phyloP scores from a whole-genome alignment of 75 land plant species.

The Cryptomeria japonica region DNA sequence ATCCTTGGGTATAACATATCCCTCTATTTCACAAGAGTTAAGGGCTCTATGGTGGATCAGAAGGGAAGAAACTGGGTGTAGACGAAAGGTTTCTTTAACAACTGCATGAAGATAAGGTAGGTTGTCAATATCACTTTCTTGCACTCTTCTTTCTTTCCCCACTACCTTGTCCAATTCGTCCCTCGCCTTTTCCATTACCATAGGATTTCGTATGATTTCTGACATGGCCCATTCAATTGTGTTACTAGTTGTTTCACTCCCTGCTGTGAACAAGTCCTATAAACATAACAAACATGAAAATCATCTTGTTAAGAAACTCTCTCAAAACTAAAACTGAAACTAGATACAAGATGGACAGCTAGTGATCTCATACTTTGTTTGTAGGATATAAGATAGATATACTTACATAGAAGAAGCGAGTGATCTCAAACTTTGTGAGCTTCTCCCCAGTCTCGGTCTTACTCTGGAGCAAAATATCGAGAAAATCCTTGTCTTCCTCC shows the following conservation, averaged over 20 bases:
- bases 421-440: not conserved
- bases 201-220: conserved; percentile 10
- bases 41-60: conserved; percentile 55
- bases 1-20: conserved; percentile 57
- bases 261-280: conserved; percentile 24
- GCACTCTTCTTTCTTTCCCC: conserved; percentile 6
- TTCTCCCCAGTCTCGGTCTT: conserved; percentile 3
- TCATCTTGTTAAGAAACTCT: no score
- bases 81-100: conserved; percentile 64
- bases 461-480: conserved; percentile 27
- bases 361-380: no score
- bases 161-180: conserved; percentile 19
- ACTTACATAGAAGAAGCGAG: conserved; percentile 13
- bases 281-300: not conserved
- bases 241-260: conserved; percentile 18
- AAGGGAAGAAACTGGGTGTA: conserved; percentile 75
- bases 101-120: conserved; percentile 43
- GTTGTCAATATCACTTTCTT: not conserved
- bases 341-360: no score
- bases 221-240: conserved; percentile 12
- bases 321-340: not conserved
- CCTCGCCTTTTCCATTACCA: not conserved
- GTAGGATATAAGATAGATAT: no score
- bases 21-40: conserved; percentile 43
- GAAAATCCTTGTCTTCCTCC: conserved; percentile 17